phyloP scores from a whole-genome alignment of 306 rosid species.

The Rosa multiflora region DNA sequence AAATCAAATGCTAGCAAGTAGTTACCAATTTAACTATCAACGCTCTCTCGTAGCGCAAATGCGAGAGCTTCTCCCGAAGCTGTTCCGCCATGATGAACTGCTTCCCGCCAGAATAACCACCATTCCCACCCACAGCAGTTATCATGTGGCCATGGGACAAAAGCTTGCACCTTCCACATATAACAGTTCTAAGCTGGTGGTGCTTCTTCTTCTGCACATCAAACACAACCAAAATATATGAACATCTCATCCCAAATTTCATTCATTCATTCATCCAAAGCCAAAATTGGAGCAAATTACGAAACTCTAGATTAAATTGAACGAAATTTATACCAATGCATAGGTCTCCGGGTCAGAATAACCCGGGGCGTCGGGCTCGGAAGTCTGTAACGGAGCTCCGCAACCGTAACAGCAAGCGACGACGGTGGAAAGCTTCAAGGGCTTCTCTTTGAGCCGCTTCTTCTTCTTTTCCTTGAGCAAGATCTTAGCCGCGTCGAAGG shows the following conservation, averaged over 20 bases:
- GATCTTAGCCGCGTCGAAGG: slow-evolving; percentile 64
- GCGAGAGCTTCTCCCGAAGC: slow-evolving; percentile 78
- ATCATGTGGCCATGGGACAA: slow-evolving; percentile 90
- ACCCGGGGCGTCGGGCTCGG: slow-evolving; percentile 71
- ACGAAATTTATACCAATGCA: slow-evolving; percentile 46
- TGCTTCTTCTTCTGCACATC: slow-evolving; percentile 83
- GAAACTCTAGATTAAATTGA: not conserved
- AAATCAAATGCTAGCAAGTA: slow-evolving; percentile 11
- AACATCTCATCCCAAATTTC: not conserved
- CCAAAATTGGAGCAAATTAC: too few species aligned
- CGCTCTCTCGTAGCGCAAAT: slow-evolving; percentile 74
- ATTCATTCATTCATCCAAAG: not conserved
- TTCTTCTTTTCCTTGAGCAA: slow-evolving; percentile 45
- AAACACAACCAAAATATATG: not conserved
- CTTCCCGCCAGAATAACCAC: slow-evolving; percentile 88
- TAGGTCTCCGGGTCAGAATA: slow-evolving; percentile 65
- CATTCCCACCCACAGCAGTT: slow-evolving; percentile 97
- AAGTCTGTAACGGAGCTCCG: slow-evolving; percentile 86
- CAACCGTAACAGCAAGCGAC: slow-evolving; percentile 78
- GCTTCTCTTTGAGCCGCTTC: slow-evolving; percentile 44
- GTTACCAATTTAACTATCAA: slow-evolving; percentile 79
- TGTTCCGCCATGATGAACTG: slow-evolving; percentile 76
- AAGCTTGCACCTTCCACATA: slow-evolving; percentile 80
- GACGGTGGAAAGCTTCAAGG: slow-evolving; percentile 40
- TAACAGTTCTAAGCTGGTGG: slow-evolving; percentile 78